Evolutionary conservation across 148 eudicot species (phyloP), one percentile per base, ranked within the genome.

Genomic region (Chenopodium berlandieri): DNA sequence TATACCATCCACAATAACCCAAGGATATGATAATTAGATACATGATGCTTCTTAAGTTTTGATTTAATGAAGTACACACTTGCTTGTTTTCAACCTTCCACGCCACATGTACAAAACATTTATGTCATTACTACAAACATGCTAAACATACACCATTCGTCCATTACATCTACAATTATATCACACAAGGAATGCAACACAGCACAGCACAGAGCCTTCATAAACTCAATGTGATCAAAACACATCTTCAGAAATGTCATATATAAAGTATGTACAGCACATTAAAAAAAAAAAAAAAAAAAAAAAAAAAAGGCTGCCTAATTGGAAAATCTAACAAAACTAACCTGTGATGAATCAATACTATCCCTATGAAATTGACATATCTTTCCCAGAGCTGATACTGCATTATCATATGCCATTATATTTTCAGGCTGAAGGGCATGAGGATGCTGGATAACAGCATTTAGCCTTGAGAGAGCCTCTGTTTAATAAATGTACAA

Each of bases 391-490:
- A 94, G 76, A 47, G 98, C 98, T 85, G 98, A 94, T 76, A 94
- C 98, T 74, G 98, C 95, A 90, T 94, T 94, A 85, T 94, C 98
- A 90, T 94, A 94, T 72, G 97, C 92, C 98, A 94, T 91, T 58
- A 92, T 82, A 76, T 91, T 92, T 47, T 94, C 95, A 60, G 94
- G 78, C 81, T 88, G 91, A 67, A 37, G 78, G 31, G 94, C 91
- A 81, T 85, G 90, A 58, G 97, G 95, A 73, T 93, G 88, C 75
- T 83, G 78, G 80, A 94, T 92, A 52, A 94, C 87, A 82, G 86
- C 94, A 84, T 91, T 94, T 50, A 94, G 85, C 88, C 95, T 91
- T 77, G 98, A 94, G 81, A 94, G 91, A 86, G 98, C 98, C 91
- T 94, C 98, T 94, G 92, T 65, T 83, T 62, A 85, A 71, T 25